Evolutionary conservation across 208 protist species (phyloP).

Genomic region (Porcisia deanei): DNA sequence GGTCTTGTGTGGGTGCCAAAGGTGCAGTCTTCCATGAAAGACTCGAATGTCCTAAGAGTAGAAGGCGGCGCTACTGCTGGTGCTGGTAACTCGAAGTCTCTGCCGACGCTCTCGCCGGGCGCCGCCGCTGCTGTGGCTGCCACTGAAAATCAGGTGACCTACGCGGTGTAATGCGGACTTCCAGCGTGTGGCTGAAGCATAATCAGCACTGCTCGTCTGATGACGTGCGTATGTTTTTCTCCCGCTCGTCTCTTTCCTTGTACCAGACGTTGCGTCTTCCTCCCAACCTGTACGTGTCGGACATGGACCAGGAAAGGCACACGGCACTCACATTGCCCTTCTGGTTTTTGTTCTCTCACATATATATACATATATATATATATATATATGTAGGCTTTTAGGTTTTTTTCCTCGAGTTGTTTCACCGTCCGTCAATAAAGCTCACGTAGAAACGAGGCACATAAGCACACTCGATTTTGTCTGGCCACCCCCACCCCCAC

Average conservation of each 20-base stretch:
- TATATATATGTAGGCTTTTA: no score
- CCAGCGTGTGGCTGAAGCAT: not conserved
- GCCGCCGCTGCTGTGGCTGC: constrained; percentile 30
- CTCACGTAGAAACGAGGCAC: not conserved
- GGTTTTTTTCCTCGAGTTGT: not conserved
- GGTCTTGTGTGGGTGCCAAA: constrained; percentile 75
- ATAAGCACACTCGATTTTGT: not conserved
- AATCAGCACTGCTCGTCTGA: not conserved
- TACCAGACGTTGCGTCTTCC: constrained; percentile 8
- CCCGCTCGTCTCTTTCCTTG: constrained; percentile 8
- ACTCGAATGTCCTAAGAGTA: constrained; percentile 15
- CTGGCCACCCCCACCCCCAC: not conserved
- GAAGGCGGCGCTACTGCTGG: constrained; percentile 9
- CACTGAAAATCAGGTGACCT: constrained; percentile 24
- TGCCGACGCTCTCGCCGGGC: constrained; percentile 26
- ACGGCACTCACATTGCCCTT: not conserved
- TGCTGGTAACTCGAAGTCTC: constrained; percentile 6
- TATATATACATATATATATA: not conserved
- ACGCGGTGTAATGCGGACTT: constrained; percentile 9
- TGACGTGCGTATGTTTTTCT: not conserved
- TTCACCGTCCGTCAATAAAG: not conserved
- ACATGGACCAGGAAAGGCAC: not conserved
- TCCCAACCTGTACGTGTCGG: not conserved
- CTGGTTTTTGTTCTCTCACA: not conserved
- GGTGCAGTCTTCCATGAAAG: constrained; percentile 8